These are phyloP conservation scores for Penicillium sclerotigenum DNA, from an alignment of 2,329 filamentous ascomycete species.

Conservation along the genomic window DNA sequence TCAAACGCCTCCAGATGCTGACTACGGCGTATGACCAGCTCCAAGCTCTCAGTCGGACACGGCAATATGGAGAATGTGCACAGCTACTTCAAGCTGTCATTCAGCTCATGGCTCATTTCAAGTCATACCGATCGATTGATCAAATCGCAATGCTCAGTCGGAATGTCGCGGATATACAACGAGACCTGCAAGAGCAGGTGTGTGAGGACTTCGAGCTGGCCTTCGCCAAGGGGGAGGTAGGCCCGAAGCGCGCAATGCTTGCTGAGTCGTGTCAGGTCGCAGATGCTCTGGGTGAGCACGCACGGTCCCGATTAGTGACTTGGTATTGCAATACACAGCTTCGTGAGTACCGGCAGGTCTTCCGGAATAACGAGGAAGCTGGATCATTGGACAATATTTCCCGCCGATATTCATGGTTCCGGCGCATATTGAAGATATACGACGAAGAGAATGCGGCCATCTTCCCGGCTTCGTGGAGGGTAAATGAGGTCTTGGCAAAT, in stretches of 20 bases:
- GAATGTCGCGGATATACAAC: constrained; percentile 88
- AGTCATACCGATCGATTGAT: constrained; percentile 94
- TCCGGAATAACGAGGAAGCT: constrained; percentile 93
- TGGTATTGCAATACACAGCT: constrained; percentile 99
- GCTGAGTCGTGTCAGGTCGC: constrained; percentile 89
- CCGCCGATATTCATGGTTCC: constrained; percentile 92
- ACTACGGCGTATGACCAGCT: constrained; percentile 99
- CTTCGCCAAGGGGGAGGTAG: constrained; percentile 84
- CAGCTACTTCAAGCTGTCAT: constrained; percentile 91
- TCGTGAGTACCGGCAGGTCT: constrained; percentile 91
- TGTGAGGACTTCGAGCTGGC: constrained; percentile 97
- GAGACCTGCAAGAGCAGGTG: constrained; percentile 92
- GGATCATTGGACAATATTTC: constrained; percentile 96
- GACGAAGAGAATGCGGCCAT: constrained; percentile 88
- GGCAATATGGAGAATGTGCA: constrained; percentile 93
- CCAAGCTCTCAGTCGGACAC: constrained; percentile 72
- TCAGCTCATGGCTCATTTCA: constrained; percentile 98
- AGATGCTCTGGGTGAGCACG: constrained; percentile 88
- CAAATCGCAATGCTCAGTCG: constrained; percentile 92
- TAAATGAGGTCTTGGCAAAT: constrained; percentile 84
- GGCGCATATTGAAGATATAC: constrained; percentile 89
- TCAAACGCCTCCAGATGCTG: constrained; percentile 97
- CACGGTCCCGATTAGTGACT: constrained; percentile 74
- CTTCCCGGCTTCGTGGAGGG: constrained; percentile 84
- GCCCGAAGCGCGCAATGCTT: constrained; percentile 65